Base-by-base conservation (phyloP, 768 basidiomycete species). In the Suillus tomentosus region DNA sequence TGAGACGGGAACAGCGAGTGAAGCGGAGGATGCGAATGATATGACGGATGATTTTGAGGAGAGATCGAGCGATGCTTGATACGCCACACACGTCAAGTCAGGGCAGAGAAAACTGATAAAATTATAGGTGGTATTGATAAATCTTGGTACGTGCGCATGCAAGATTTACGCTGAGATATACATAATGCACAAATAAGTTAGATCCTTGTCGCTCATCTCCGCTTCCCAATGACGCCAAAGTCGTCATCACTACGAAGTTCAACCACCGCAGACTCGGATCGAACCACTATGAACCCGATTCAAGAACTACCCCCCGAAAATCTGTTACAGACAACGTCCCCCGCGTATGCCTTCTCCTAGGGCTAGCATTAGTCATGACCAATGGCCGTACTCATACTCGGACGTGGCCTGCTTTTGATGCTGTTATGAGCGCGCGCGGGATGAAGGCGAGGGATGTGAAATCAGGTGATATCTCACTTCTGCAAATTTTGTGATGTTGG, bases 301-400 rank as follows among this genome's bases (percentile, higher is more conserved):
- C 58, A 76, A 17, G 66, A 59, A 72, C 69, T 31, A 31, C 31
- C 51, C 74, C 68, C 48, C 66, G 74, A 24, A 76, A 40, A 55
- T 76, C 73, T 45, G 75, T 75, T 67, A 75, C 68, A 5, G 76
- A 76, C 55, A 72, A 61, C 8, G 62, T 66, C 43, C 74, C 76
- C 27, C 71, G 75, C 17, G 64, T 68, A 50, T 77, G 72, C 34
- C 67, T 70, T 40, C 75, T 70, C 50, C 69, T 74, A 4, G 67
- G 37, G 47, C 66, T 70, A 5, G 66, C 71, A 36, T 67, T 64
- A 3, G 77, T 76, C 50, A 83, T 73, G 3, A 84, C 84, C 47
- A 94, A 81, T 19, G 92, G 92, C 24, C 91, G 81, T 39, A 94
- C 84, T 93, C 94, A 99, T 61, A 95, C 80, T 74, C 89, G 94